Evolutionary conservation across 148 eudicot species (phyloP).

Genomic region (Chenopodium quinoa): DNA sequence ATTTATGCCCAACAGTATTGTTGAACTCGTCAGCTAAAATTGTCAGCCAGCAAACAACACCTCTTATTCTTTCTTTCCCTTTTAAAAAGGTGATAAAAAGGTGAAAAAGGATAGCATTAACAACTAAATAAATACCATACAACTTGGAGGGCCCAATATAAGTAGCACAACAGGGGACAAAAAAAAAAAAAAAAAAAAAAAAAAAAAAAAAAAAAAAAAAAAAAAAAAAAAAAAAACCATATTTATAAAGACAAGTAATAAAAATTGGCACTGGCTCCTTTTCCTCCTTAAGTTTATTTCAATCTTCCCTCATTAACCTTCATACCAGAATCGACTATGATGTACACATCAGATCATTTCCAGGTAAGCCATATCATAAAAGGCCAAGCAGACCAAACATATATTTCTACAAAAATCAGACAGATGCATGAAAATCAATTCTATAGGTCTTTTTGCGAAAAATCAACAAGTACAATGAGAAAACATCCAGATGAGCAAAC

Average conservation of each 20-base stretch:
- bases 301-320: neutral
- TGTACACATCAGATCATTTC: neutral
- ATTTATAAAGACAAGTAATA: neutral
- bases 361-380: neutral
- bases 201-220: neutral
- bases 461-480: neutral
- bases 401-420: neutral
- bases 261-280: neutral
- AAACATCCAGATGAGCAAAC: no score
- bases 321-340: neutral
- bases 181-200: neutral
- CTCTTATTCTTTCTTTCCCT: neutral
- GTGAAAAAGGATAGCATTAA: neutral
- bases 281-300: neutral
- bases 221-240: neutral
- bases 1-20: neutral
- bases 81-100: neutral
- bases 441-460: neutral
- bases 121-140: neutral
- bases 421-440: neutral
- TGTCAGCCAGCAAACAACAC: conserved; percentile 6
- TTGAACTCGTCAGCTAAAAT: neutral
- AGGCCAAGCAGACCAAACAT: neutral
- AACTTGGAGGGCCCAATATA: neutral
- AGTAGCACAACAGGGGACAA: neutral